phyloP scores from a whole-genome alignment of 1,284 basidiomycete genomes.

The Schizophyllum amplum region DNA sequence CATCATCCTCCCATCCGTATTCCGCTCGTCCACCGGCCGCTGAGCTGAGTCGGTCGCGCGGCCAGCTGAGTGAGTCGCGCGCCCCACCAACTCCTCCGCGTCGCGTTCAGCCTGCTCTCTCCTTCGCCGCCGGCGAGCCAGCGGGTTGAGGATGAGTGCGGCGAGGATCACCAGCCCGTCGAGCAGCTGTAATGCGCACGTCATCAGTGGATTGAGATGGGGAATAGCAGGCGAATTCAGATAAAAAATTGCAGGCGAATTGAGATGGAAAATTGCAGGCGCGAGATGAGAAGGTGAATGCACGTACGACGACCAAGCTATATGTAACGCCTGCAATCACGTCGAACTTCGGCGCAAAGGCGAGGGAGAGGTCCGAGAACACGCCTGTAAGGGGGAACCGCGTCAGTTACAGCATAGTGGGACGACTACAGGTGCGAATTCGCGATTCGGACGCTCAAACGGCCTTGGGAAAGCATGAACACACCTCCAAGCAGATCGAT shows the following conservation, averaged over 20 bases:
- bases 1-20: too few species aligned
- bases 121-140: conserved; percentile 22
- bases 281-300: not conserved
- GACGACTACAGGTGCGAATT: not conserved
- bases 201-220: not conserved
- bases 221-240: not conserved
- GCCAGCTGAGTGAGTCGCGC: too few species aligned
- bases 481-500: conserved; percentile 62
- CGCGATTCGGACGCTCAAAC: too few species aligned
- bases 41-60: too few species aligned
- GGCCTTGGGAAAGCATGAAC: not conserved
- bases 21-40: too few species aligned
- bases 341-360: conserved; percentile 63
- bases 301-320: conserved; percentile 45
- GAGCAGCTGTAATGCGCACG: conserved; percentile 41
- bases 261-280: not conserved
- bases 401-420: not conserved
- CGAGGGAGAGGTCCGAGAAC: conserved; percentile 63
- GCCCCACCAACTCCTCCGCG: conserved; percentile 1
- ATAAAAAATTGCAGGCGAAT: not conserved
- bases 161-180: conserved; percentile 52
- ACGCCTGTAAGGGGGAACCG: conserved; percentile 34
- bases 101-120: not conserved
- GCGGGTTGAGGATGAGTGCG: conserved; percentile 57
- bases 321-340: conserved; percentile 60